Evolutionary conservation across 140 eudicot genomes (phyloP).

Genomic region (Cichorium intybus): DNA sequence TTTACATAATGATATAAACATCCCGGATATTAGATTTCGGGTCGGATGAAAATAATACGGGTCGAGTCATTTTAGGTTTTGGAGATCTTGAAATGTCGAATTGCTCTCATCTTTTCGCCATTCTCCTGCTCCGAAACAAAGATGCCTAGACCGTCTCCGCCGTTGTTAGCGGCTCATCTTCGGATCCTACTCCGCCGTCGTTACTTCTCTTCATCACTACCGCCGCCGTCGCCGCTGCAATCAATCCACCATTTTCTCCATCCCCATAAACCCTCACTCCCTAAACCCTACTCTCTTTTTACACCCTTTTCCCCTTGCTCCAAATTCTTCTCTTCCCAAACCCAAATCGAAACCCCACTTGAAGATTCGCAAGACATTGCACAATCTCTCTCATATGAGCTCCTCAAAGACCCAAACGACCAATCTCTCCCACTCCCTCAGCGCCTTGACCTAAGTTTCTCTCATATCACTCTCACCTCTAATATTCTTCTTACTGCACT

Average conservation of each 20-base stretch:
- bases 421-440: slow-evolving; percentile 51
- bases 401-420: slow-evolving; percentile 42
- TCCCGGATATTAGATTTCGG: not conserved
- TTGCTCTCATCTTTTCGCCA: slow-evolving; percentile 1
- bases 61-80: slow-evolving; percentile 18
- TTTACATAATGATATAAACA: not conserved
- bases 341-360: slow-evolving; percentile 10
- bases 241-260: slow-evolving; percentile 15
- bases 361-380: slow-evolving; percentile 34
- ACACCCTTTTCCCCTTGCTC: slow-evolving; percentile 12
- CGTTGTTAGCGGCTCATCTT: slow-evolving; percentile 39
- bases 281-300: slow-evolving; percentile 23
- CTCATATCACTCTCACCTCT: slow-evolving; percentile 54
- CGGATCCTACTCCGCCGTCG: slow-evolving; percentile 48
- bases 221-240: slow-evolving; percentile 8
- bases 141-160: slow-evolving; percentile 45
- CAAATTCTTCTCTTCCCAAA: slow-evolving; percentile 46
- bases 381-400: slow-evolving; percentile 59
- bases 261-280: slow-evolving; percentile 11
- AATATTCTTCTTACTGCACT: slow-evolving; percentile 49
- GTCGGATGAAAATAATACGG: not conserved
- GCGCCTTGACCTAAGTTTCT: slow-evolving; percentile 67
- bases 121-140: slow-evolving; percentile 17
- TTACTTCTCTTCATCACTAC: slow-evolving; percentile 29
- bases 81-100: slow-evolving; percentile 13